phyloP scores from a whole-genome alignment of 108 stramenopile species.

The Craspedostauros australis region DNA sequence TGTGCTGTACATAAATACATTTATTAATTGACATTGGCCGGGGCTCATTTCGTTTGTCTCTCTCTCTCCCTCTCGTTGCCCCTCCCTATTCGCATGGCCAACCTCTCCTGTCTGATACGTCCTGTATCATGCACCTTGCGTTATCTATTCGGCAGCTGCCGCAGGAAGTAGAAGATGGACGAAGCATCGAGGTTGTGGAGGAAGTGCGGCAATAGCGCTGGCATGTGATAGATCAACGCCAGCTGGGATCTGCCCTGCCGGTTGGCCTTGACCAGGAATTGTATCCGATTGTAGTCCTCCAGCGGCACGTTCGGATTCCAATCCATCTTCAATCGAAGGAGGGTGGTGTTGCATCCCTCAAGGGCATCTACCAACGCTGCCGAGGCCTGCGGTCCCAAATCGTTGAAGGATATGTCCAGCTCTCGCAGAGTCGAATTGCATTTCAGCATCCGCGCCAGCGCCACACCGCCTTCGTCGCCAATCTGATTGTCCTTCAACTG shows the following conservation, averaged over 20 bases:
- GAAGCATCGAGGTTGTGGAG: no score
- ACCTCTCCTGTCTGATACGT: no score
- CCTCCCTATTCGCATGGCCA: no score
- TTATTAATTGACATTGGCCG: no score
- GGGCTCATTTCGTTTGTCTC: no score
- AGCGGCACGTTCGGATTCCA: conserved; percentile 12
- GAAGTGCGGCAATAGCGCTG: no score
- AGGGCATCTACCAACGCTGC: conserved; percentile 18
- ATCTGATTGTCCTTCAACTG: conserved; percentile 42
- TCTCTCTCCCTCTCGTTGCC: no score
- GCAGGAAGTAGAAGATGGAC: no score
- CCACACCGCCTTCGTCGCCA: conserved; percentile 33
- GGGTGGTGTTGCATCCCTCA: conserved; percentile 6
- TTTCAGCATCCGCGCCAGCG: conserved; percentile 18
- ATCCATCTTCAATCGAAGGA: conserved; percentile 9
- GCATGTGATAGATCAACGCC: no score
- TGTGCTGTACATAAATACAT: no score
- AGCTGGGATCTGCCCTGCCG: conserved; percentile 22
- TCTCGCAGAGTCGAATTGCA: conserved; percentile 24
- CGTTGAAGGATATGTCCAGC: conserved; percentile 39
- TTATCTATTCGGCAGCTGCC: no score
- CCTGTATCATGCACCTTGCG: no score
- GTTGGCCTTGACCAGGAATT: conserved; percentile 13
- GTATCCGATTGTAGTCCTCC: background rate
- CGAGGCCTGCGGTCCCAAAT: conserved; percentile 21